These are phyloP conservation scores for Pythium dissimile DNA, from an alignment of 352 stramenopile genomes.

Conservation along the genomic window DNA sequence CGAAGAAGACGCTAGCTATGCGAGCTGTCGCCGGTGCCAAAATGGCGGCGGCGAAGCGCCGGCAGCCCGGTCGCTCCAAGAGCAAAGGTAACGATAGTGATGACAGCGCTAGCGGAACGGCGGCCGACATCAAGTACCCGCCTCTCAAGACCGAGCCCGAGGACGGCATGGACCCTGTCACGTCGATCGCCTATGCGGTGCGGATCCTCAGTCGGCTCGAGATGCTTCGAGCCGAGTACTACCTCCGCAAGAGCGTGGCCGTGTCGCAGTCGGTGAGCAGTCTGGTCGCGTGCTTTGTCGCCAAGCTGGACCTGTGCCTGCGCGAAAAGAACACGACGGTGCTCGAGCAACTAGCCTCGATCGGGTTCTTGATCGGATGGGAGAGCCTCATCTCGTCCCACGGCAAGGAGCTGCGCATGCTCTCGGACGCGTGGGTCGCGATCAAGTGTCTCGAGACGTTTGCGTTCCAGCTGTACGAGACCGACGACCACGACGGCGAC, in stretches of 20 bases:
- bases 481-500: not conserved
- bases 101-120: conserved; percentile 21
- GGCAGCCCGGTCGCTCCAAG: conserved; percentile 23
- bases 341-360: conserved; percentile 59
- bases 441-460: conserved; percentile 88
- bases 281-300: conserved; percentile 77
- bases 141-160: conserved; percentile 59
- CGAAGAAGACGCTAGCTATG: conserved; percentile 36
- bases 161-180: conserved; percentile 46
- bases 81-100: conserved; percentile 43
- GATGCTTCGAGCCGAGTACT: conserved; percentile 78
- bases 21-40: conserved; percentile 47
- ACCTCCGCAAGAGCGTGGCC: conserved; percentile 76
- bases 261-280: conserved; percentile 82
- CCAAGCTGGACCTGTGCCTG: conserved; percentile 72
- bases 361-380: conserved; percentile 92
- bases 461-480: conserved; percentile 65
- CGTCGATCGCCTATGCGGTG: conserved; percentile 57
- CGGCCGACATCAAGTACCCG: conserved; percentile 54
- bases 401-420: conserved; percentile 95
- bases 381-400: conserved; percentile 94
- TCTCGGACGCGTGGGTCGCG: conserved; percentile 88
- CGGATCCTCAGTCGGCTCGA: conserved; percentile 63
- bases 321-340: conserved; percentile 54
- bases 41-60: conserved; percentile 45